A percentile compares a stretch with the other conserved stretches of the same genome.
phyloP scores from a whole-genome alignment of 225 moss, liverwort and hornwort species.

The Ulota crispa region DNA sequence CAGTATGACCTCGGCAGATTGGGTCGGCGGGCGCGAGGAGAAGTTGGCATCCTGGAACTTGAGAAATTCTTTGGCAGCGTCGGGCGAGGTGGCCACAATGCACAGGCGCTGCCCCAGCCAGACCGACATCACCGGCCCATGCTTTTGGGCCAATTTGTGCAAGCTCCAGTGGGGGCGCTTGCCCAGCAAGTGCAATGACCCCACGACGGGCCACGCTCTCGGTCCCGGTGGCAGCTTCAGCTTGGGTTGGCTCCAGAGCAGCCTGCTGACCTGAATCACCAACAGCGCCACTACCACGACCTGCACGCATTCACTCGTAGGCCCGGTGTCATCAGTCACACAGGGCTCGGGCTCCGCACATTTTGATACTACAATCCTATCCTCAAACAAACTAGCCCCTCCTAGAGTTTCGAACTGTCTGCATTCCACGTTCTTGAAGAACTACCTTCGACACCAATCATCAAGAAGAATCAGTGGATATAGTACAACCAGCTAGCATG shows the following conservation, averaged over 20 bases:
- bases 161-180: not conserved
- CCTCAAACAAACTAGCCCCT: too few relatives aligned
- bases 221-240: fast-evolving
- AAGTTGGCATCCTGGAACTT: slow-evolving; percentile 21
- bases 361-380: too few relatives aligned
- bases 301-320: not conserved
- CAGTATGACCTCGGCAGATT: fast-evolving
- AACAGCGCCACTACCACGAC: not conserved
- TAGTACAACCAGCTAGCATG: too few relatives aligned
- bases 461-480: too few relatives aligned
- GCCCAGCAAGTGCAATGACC: slow-evolving; percentile 11
- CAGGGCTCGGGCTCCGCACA: too few relatives aligned
- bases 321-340: too few relatives aligned
- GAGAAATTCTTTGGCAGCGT: slow-evolving; percentile 13
- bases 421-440: too few relatives aligned
- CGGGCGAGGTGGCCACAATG: not conserved
- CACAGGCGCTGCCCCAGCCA: not conserved
- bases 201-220: not conserved
- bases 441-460: too few relatives aligned
- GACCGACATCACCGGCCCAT: slow-evolving; percentile 21
- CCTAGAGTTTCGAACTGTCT: not conserved
- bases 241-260: not conserved
- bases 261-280: not conserved
- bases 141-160: not conserved
- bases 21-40: not conserved